These are phyloP conservation scores for Gaultheria prostrata DNA, from an alignment of 148 eudicot species.

Conservation along the genomic window DNA sequence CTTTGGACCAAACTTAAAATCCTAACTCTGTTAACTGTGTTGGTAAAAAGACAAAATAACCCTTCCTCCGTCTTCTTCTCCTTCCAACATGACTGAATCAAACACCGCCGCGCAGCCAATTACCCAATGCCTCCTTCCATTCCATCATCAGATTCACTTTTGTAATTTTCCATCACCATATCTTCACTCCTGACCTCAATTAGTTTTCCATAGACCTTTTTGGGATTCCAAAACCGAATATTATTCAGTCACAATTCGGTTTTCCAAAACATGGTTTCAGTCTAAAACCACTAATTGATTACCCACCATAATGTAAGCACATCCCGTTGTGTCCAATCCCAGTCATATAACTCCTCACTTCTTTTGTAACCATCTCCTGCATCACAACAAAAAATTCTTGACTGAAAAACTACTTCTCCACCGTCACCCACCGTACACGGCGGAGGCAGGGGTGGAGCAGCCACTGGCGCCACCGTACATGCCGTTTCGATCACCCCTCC, in stretches of 20 bases:
- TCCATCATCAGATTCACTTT: too few species aligned
- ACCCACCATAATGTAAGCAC: slow-evolving; percentile 37
- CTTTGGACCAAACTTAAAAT: too few species aligned
- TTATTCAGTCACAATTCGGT: background rate
- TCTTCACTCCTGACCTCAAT: too few species aligned
- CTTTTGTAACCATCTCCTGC: slow-evolving; percentile 56
- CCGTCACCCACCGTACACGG: background rate
- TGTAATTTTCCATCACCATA: too few species aligned
- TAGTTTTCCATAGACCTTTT: too few species aligned
- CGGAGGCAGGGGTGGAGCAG: background rate
- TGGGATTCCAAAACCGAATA: slow-evolving; percentile 2
- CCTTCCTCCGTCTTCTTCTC: too few species aligned
- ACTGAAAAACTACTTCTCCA: slow-evolving; percentile 43
- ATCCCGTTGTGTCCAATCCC: slow-evolving; percentile 34
- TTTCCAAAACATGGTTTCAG: background rate
- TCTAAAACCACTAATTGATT: slow-evolving; percentile 1
- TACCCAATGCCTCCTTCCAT: too few species aligned
- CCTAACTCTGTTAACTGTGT: too few species aligned
- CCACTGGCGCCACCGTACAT: background rate
- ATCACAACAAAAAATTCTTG: slow-evolving; percentile 46
- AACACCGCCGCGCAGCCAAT: too few species aligned
- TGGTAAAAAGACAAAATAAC: too few species aligned
- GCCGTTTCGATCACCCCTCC: slow-evolving; percentile 19
- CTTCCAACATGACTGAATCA: too few species aligned
- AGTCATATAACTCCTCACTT: slow-evolving; percentile 52